phyloP scores from a whole-genome alignment of 2,329 filamentous ascomycete genomes.

The Orbilia ellipsospora region DNA sequence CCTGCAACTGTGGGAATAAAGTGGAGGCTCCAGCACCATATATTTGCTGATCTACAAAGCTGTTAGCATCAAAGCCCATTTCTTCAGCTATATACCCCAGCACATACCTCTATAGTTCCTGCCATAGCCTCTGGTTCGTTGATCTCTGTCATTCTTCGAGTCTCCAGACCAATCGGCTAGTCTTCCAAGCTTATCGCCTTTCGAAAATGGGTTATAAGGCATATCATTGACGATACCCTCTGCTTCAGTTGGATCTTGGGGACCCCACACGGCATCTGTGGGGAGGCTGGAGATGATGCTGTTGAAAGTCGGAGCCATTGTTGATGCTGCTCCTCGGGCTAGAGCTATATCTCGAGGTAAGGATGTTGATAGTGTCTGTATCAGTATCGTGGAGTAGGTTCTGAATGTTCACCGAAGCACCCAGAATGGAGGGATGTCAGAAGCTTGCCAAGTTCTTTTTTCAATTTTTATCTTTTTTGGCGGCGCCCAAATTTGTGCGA shows the following conservation, averaged over 20 bases:
- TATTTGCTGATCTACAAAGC: conserved; percentile 83
- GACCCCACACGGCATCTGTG: conserved; percentile 76
- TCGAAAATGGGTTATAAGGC: conserved; percentile 97
- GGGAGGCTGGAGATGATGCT: conserved; percentile 39
- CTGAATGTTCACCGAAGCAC: not conserved
- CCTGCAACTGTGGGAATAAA: conserved; percentile 87
- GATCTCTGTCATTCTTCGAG: conserved; percentile 67
- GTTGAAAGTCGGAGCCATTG: conserved; percentile 49
- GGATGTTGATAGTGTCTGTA: conserved; percentile 7
- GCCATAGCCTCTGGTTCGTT: conserved; percentile 86
- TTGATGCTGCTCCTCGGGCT: not conserved
- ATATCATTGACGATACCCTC: conserved; percentile 94
- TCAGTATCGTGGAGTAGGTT: too few species aligned
- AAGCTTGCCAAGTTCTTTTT: conserved; percentile 47
- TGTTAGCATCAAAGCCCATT: conserved; percentile 15
- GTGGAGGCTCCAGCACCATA: conserved; percentile 90
- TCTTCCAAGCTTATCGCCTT: conserved; percentile 96
- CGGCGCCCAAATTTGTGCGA: conserved; percentile 45
- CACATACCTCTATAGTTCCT: conserved; percentile 85
- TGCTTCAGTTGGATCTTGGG: conserved; percentile 72
- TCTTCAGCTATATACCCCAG: not conserved
- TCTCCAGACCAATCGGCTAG: conserved; percentile 99
- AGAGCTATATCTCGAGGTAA: conserved; percentile 7
- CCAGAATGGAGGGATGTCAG: conserved; percentile 23
- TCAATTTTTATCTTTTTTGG: conserved; percentile 29